Base-by-base conservation (phyloP, 208 protist species). In the Acanthamoeba lenticulata region DNA sequence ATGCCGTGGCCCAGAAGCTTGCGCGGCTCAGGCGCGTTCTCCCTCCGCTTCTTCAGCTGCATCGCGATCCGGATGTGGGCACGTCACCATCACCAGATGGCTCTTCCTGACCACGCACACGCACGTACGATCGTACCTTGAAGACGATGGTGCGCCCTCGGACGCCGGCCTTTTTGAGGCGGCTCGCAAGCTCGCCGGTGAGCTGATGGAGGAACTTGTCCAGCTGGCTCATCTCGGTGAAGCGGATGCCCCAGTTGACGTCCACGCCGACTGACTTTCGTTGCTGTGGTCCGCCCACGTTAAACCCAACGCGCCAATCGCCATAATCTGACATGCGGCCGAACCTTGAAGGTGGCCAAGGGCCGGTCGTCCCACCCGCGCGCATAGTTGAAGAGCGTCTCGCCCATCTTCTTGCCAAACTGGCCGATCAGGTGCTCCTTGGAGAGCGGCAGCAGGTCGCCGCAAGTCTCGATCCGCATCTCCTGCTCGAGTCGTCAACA, bases 211-310 rank as follows among this genome's bases (percentile, higher is more conserved):
- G 21, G 62, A 96, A 96, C 67, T 62, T 38, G 21, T 77, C 38
- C 34, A 95, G 85, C 62, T 96, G 60, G 7, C 45, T 38, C 29
- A 94, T 21, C n/a, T 95, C 57, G 13, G 24, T 49, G 93, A 96
- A 96, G 24, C 95, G 95, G 19, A 96, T 72, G 40, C 95, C 95
- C 95, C 95, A 96, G 38, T 47, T 95, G 42, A 96, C 92, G 21
- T 96, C 93, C 0, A 77, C 88, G 29, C 77, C 45, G 2, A 96
- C 67, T 5, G 69, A 88, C 79, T 96, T 95, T 19, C 93, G 79
- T 52, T 81, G n/a, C 93, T 95, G 83, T 7, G 57, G n/a, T 3
- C 49, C 45, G 79, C 90, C 4, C 57, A 62, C 15, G 36, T 36
- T 19, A 77, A 19, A 11, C 17, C 9, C 1, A 44, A 42, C 19